Evolutionary conservation across 2,329 filamentous ascomycete species (phyloP).

Genomic region (Gaeumannomyces tritici): DNA sequence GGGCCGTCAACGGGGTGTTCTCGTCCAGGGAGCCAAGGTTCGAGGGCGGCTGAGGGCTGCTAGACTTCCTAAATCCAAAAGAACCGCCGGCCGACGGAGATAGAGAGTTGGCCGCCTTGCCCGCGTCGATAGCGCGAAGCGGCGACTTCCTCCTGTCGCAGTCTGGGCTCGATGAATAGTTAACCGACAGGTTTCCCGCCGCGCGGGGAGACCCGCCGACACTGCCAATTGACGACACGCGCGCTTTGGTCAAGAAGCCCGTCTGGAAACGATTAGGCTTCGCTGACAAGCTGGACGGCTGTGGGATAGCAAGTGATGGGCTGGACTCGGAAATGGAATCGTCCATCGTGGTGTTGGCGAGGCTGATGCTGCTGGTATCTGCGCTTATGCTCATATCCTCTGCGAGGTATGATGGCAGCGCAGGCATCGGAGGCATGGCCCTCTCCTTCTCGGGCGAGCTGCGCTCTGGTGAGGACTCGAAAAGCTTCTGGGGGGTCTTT

Average conservation of each 20-base stretch:
- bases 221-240: constrained; percentile 24
- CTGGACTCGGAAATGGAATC: constrained; percentile 45
- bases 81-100: constrained; percentile 22
- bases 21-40: constrained; percentile 32
- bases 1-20: constrained; percentile 33
- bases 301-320: constrained; percentile 48
- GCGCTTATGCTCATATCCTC: background rate
- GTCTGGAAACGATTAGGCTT: constrained; percentile 77
- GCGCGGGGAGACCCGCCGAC: background rate
- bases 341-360: constrained; percentile 27
- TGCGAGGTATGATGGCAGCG: constrained; percentile 40
- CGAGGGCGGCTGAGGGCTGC: constrained; percentile 23
- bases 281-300: constrained; percentile 22
- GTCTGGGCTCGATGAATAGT: constrained; percentile 35
- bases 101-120: constrained; percentile 38
- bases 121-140: constrained; percentile 39
- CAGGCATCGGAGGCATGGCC: constrained; percentile 26
- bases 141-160: constrained; percentile 34
- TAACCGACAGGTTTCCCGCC: background rate
- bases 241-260: constrained; percentile 64
- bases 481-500: constrained; percentile 68
- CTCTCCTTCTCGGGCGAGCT: constrained; percentile 35
- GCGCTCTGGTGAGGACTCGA: constrained; percentile 5
- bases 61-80: constrained; percentile 3
- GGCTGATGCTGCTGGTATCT: background rate